These are phyloP conservation scores for Penicillium griseofulvum DNA, from an alignment of 2,329 filamentous ascomycete species.

Conservation along the genomic window DNA sequence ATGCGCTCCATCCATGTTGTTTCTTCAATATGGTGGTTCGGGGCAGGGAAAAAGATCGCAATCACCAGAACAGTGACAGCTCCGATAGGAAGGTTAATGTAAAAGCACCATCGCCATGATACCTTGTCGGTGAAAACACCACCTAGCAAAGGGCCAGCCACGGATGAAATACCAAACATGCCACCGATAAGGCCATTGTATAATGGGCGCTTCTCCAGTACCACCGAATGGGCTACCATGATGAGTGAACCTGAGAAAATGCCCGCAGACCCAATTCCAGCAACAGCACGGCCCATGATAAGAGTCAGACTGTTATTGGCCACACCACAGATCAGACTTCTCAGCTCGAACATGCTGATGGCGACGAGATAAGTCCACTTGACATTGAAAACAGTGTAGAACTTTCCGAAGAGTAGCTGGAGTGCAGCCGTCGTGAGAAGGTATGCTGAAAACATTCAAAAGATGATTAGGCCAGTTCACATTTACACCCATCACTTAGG, in stretches of 20 bases:
- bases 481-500: not conserved
- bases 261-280: conserved; percentile 34
- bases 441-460: conserved; percentile 28
- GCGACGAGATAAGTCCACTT: conserved; percentile 36
- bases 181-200: conserved; percentile 47
- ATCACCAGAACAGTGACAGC: conserved; percentile 45
- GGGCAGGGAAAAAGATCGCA: conserved; percentile 49
- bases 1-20: conserved; percentile 39
- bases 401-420: conserved; percentile 33
- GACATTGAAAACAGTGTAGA: conserved; percentile 35
- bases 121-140: conserved; percentile 46
- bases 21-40: conserved; percentile 14
- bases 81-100: conserved; percentile 46
- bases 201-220: conserved; percentile 52
- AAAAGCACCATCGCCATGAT: conserved; percentile 46
- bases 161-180: conserved; percentile 56
- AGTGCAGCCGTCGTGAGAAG: conserved; percentile 29
- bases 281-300: conserved; percentile 36
- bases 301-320: conserved; percentile 32
- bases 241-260: conserved; percentile 30
- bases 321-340: conserved; percentile 37
- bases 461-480: not conserved
- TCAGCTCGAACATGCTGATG: conserved; percentile 38
- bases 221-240: conserved; percentile 41
- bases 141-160: conserved; percentile 43